Evolutionary conservation across 2,329 filamentous ascomycete genomes (phyloP), one percentile per base, ranked within the genome.

Genomic region (Cladosporium sp.): DNA sequence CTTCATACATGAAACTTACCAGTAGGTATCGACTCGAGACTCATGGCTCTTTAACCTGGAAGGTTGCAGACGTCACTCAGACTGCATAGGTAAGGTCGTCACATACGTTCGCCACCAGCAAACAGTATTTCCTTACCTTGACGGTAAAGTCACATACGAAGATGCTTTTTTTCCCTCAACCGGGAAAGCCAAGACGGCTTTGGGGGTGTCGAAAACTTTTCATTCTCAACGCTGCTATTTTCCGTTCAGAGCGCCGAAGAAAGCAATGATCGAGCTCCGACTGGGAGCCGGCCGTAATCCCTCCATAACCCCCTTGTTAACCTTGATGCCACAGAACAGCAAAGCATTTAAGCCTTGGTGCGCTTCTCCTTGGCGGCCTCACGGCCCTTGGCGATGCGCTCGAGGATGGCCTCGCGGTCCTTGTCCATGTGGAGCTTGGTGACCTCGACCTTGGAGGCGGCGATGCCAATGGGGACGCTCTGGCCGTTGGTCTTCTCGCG

Each of bases 361-460:
- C 82, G 83, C 85, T 93, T 93, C 84, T 84, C 79, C 75, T 78
- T 76, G 72, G 74, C 75, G 64, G 88, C 85, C 84, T 94, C 91
- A 72, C 91, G 89, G 78, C 91, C 92, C 74, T 84, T 82, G 84
- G 89, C 89, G 85, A 91, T 92, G 83, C 92, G 89, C 84, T 92
- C 91, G 76, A 96, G 86, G 79, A 95, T 95, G 81, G 84, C 85
- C 87, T 95, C 91, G 75, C 92, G 90, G 84, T 96, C 91, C 89
- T 95, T 94, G 88, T 95, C 91, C 78, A 97, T 87, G 91, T 98
- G 97, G 82, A 98, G 88, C 89, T 97, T 97, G 85, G 90, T 97
- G 86, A 99, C 91, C 85, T 97, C 90, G 75, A 97, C 92, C 84
- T 98, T 98, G 84, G 91, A 96, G 78, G 95, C 90, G 84, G 94